Evolutionary conservation across 192 early-diverging fungal genomes (phyloP).

Genomic region (Gamsiella multidivaricata): DNA sequence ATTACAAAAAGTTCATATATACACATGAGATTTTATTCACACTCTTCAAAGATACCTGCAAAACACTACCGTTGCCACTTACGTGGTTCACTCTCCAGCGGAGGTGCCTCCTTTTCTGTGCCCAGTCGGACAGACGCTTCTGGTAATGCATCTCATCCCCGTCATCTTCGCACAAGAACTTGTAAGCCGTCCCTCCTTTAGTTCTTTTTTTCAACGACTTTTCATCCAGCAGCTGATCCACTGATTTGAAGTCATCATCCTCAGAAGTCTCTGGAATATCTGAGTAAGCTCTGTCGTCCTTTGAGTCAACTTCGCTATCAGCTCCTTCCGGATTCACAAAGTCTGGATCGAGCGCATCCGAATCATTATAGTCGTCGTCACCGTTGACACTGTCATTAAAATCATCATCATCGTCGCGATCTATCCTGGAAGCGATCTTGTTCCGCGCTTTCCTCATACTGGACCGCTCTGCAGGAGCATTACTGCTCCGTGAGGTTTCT

Average conservation of each 20-base stretch:
- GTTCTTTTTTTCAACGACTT: conserved; percentile 4
- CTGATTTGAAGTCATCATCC: conserved; percentile 47
- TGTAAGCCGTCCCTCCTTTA: conserved; percentile 33
- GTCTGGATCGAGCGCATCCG: conserved; percentile 49
- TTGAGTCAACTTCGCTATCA: conserved; percentile 8
- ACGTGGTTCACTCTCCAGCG: conserved; percentile 36
- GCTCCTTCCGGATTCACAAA: conserved; percentile 11
- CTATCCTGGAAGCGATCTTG: conserved; percentile 27
- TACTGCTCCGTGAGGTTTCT: neutral
- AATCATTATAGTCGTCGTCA: conserved; percentile 64
- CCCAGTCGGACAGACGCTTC: conserved; percentile 65
- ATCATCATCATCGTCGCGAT: conserved; percentile 18
- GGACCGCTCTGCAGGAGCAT: conserved; percentile 25
- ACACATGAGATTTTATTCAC: too few species aligned
- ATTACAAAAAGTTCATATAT: too few species aligned
- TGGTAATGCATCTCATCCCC: conserved; percentile 64
- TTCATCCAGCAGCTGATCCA: neutral
- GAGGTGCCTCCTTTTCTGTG: conserved; percentile 54
- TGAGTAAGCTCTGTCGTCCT: conserved; percentile 16
- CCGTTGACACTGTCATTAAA: too few species aligned
- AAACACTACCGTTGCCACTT: too few species aligned
- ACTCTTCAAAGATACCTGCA: too few species aligned
- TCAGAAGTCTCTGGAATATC: conserved; percentile 26
- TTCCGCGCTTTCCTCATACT: conserved; percentile 38
- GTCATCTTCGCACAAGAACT: conserved; percentile 48